Conservation (phyloP, 2,329 filamentous ascomycete genomes). For the Neodidymelliopsis sp. region DNA sequence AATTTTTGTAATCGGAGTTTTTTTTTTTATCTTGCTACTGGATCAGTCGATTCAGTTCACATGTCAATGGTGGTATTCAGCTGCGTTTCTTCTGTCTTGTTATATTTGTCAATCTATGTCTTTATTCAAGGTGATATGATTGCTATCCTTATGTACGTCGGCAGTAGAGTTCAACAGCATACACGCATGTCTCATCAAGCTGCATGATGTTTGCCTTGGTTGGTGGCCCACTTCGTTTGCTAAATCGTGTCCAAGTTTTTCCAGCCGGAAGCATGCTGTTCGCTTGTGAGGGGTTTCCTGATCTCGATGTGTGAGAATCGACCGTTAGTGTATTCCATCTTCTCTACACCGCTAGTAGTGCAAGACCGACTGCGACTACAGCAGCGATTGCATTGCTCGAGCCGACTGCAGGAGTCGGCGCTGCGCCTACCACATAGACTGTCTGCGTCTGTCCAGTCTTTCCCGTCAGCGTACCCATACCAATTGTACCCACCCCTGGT, state of each 20-base stretch:
- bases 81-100: background rate
- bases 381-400: slow-evolving; percentile 29
- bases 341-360: slow-evolving; percentile 26
- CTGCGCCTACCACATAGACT: slow-evolving; percentile 29
- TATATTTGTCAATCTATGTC: background rate
- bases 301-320: background rate
- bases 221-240: too few species aligned
- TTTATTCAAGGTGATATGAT: background rate
- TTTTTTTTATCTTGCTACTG: too few species aligned
- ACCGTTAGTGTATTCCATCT: background rate
- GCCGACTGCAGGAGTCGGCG: slow-evolving; percentile 23
- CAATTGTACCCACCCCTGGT: slow-evolving; percentile 42
- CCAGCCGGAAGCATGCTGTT: too few species aligned
- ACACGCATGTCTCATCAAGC: too few species aligned
- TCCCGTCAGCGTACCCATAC: slow-evolving; percentile 47
- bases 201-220: too few species aligned
- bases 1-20: too few species aligned
- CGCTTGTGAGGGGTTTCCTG: too few species aligned
- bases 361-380: slow-evolving; percentile 36
- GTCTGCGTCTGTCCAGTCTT: slow-evolving; percentile 39
- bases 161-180: too few species aligned
- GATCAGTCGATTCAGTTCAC: background rate
- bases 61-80: background rate
- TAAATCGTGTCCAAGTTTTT: too few species aligned
- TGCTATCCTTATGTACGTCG: background rate